phyloP scores from a whole-genome alignment of 306 rosid species.

The Lathyrus oleraceus region DNA sequence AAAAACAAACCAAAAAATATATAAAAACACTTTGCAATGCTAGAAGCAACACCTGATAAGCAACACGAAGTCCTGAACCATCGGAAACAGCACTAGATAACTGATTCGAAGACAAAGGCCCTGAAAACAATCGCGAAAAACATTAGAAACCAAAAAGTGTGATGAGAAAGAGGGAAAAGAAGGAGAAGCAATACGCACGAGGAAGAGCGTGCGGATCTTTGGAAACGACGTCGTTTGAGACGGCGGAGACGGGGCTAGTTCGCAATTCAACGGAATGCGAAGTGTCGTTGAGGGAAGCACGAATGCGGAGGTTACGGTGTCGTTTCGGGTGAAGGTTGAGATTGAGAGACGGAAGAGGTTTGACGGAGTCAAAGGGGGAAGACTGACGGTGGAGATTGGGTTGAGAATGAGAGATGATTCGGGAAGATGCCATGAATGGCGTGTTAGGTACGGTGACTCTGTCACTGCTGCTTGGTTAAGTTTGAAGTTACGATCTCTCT shows the following conservation, averaged over 20 bases:
- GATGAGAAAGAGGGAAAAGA: background rate
- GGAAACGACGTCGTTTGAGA: slow-evolving; percentile 44
- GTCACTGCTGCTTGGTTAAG: background rate
- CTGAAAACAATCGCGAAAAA: slow-evolving; percentile 42
- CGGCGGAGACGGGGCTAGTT: slow-evolving; percentile 24
- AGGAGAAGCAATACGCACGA: slow-evolving; percentile 21
- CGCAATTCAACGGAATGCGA: slow-evolving; percentile 46
- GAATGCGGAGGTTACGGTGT: slow-evolving; percentile 37
- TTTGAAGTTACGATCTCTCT: background rate
- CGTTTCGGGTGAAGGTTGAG: slow-evolving; percentile 37
- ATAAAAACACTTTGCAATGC: background rate
- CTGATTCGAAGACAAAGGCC: slow-evolving; percentile 69
- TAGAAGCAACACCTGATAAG: slow-evolving; percentile 65
- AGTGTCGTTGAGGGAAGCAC: slow-evolving; percentile 31
- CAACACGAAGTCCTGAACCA: slow-evolving; percentile 80
- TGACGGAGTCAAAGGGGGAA: slow-evolving; percentile 23
- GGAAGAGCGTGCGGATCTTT: slow-evolving; percentile 67
- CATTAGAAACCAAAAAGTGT: background rate
- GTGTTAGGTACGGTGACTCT: background rate
- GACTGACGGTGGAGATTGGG: slow-evolving; percentile 35
- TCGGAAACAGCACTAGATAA: slow-evolving; percentile 53
- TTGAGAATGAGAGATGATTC: slow-evolving; percentile 35
- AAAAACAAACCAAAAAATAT: too few relatives aligned
- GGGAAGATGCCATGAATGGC: slow-evolving; percentile 47
- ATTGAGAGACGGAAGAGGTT: background rate